Evolutionary conservation across 345 rosid species (phyloP).

Genomic region (Limnanthes douglasii): DNA sequence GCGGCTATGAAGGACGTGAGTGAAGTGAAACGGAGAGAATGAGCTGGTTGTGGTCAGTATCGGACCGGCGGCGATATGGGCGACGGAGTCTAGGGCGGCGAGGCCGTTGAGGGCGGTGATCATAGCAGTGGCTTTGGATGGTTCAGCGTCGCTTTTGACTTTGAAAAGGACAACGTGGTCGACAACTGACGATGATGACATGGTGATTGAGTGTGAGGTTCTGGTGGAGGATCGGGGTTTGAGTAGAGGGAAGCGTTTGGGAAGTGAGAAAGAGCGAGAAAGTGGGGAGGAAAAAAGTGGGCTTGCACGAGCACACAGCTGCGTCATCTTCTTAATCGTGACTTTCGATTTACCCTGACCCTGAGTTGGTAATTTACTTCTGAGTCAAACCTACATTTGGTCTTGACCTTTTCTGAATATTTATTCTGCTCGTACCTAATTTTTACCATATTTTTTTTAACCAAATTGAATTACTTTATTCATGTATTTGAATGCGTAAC

Average conservation of each 20-base stretch:
- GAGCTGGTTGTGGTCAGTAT: constrained; percentile 31
- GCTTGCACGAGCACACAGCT: constrained; percentile 12
- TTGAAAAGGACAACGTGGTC: constrained; percentile 86
- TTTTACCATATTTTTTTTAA: too few relatives aligned
- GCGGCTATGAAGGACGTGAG: constrained; percentile 88
- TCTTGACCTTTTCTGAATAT: too few relatives aligned
- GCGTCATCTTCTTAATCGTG: too few relatives aligned
- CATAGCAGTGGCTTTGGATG: constrained; percentile 33
- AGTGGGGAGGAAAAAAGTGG: constrained; percentile 6
- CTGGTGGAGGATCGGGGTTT: neutral
- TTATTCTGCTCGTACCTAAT: too few relatives aligned
- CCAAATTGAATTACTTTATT: too few relatives aligned
- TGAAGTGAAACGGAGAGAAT: constrained; percentile 22
- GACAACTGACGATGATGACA: constrained; percentile 26
- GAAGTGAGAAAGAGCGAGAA: constrained; percentile 3
- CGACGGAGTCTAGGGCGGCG: constrained; percentile 32
- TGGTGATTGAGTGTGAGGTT: constrained; percentile 1
- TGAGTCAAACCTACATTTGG: too few relatives aligned
- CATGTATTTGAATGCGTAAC: too few relatives aligned
- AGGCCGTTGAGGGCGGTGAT: constrained; percentile 40
- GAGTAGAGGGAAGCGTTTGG: constrained; percentile 7
- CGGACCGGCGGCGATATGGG: constrained; percentile 51
- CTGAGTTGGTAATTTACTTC: too few relatives aligned
- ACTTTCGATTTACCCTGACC: too few relatives aligned
- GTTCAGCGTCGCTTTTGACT: constrained; percentile 34